Conservation (phyloP, 139 green algal genomes). For the Chlorella sp. region DNA sequence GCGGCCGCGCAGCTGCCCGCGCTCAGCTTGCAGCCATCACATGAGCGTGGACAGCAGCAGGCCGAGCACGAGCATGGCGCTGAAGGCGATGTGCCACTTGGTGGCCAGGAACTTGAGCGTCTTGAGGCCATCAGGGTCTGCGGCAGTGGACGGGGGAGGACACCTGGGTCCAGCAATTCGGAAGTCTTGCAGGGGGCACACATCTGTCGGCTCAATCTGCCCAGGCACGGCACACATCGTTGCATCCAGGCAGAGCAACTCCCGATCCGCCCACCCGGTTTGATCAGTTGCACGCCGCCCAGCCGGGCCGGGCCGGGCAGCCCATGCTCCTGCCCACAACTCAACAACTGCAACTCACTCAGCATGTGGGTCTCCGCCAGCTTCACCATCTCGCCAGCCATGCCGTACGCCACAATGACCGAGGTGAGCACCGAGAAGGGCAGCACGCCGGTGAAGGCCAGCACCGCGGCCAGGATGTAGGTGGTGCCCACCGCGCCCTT, state of each 20-base stretch:
- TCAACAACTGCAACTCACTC: background rate
- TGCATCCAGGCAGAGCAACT: no score
- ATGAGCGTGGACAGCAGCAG: conserved; percentile 47
- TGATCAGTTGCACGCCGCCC: background rate
- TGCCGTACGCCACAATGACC: conserved; percentile 45
- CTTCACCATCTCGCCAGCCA: conserved; percentile 49
- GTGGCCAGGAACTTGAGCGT: conserved; percentile 50
- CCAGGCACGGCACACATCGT: no score
- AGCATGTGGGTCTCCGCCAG: conserved; percentile 28
- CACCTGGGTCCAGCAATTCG: no score
- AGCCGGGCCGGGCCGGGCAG: no score
- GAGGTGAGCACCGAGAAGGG: conserved; percentile 46
- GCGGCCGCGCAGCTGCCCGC: no score
- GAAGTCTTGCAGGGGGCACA: background rate
- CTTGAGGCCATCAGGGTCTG: conserved; percentile 39
- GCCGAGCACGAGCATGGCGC: conserved; percentile 41
- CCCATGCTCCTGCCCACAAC: background rate
- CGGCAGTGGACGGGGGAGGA: background rate
- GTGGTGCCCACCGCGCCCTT: conserved; percentile 42
- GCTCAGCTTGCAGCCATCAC: background rate
- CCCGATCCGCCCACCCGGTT: background rate
- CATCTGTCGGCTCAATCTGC: background rate
- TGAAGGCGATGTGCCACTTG: conserved; percentile 51
- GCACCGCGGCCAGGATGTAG: conserved; percentile 32
- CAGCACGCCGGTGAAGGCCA: conserved; percentile 38